Conservation (phyloP, 148 eudicot genomes). For the Dianthus caryophyllus region DNA sequence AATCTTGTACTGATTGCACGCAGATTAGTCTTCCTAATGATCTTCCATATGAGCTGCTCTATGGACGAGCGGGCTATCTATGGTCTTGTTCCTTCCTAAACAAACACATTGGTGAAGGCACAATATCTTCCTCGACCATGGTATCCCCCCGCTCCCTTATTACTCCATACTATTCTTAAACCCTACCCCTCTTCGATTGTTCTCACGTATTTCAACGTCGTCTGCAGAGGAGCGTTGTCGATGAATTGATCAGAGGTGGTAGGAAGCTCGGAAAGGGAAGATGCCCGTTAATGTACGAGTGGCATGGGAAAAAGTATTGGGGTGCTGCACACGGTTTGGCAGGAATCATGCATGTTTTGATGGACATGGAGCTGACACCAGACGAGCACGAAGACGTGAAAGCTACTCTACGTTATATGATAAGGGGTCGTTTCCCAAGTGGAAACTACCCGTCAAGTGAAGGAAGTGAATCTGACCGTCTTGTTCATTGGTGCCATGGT, state of each 20-base stretch:
- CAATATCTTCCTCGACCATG: slow-evolving; percentile 47
- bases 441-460: slow-evolving; percentile 91
- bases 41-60: slow-evolving; percentile 75
- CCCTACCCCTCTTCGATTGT: neutral
- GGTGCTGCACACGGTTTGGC: slow-evolving; percentile 96
- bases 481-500: slow-evolving; percentile 98
- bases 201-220: neutral
- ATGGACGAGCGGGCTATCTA: slow-evolving; percentile 82
- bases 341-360: slow-evolving; percentile 73
- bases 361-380: slow-evolving; percentile 64
- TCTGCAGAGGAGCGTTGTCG: slow-evolving; percentile 48
- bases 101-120: slow-evolving; percentile 59
- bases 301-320: slow-evolving; percentile 80
- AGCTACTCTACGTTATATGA: slow-evolving; percentile 64
- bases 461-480: slow-evolving; percentile 63
- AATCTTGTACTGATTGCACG: neutral
- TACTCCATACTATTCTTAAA: neutral
- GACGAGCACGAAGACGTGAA: slow-evolving; percentile 69
- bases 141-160: slow-evolving; percentile 28
- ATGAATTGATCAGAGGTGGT: slow-evolving; percentile 53
- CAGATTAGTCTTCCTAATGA: slow-evolving; percentile 64
- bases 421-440: slow-evolving; percentile 55
- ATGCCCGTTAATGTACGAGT: slow-evolving; percentile 83
- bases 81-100: slow-evolving; percentile 84
- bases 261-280: slow-evolving; percentile 46